Percentiles rank a stretch among this genome's conserved stretches.
These are phyloP conservation scores for Xylaria hypoxylon DNA, from an alignment of 2,329 filamentous ascomycete species.

Conservation along the genomic window DNA sequence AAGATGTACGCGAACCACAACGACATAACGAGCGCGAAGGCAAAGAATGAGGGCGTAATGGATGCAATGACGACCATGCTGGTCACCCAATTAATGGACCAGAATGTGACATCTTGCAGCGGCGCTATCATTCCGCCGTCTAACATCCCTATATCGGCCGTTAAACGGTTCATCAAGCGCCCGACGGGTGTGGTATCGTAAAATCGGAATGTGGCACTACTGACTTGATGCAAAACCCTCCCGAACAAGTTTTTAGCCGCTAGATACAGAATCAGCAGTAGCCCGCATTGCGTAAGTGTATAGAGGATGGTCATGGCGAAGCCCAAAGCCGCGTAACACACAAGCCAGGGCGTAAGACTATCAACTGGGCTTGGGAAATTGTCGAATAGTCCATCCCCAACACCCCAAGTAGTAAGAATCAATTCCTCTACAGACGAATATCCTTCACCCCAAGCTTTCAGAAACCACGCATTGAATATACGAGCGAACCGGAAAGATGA, in stretches of 20 bases:
- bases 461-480: slow-evolving; percentile 79
- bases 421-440: slow-evolving; percentile 60
- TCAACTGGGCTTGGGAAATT: slow-evolving; percentile 73
- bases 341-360: slow-evolving; percentile 79
- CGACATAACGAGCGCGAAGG: slow-evolving; percentile 76
- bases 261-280: slow-evolving; percentile 82
- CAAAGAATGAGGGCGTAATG: slow-evolving; percentile 80
- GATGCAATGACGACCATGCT: slow-evolving; percentile 82
- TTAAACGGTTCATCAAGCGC: slow-evolving; percentile 90
- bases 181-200: slow-evolving; percentile 92
- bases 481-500: slow-evolving; percentile 71
- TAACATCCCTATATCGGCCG: slow-evolving; percentile 88
- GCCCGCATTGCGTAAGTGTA: slow-evolving; percentile 71
- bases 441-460: slow-evolving; percentile 88
- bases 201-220: slow-evolving; percentile 85
- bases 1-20: slow-evolving; percentile 79
- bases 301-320: slow-evolving; percentile 69
- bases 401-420: slow-evolving; percentile 13
- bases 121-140: slow-evolving; percentile 86
- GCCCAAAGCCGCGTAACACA: slow-evolving; percentile 76
- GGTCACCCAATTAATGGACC: slow-evolving; percentile 76
- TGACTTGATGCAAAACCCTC: slow-evolving; percentile 77
- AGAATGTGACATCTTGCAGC: slow-evolving; percentile 77
- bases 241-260: slow-evolving; percentile 82
- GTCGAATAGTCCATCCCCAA: slow-evolving; percentile 54